phyloP scores from a whole-genome alignment of 192 early-diverging fungal species.

The Backusella westeae region DNA sequence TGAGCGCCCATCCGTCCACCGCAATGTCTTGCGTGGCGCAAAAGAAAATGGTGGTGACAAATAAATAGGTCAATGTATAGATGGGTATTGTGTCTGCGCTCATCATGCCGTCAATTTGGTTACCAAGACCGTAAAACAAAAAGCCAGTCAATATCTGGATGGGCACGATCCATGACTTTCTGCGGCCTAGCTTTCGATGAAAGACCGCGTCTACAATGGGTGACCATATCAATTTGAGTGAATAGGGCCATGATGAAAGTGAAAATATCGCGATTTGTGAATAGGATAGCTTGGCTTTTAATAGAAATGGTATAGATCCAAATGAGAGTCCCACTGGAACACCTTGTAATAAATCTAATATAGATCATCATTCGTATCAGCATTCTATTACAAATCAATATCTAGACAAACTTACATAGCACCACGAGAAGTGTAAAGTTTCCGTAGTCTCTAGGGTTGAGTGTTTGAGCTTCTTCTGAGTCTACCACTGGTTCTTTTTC shows the following conservation, averaged over 20 bases:
- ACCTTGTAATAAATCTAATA: conserved; percentile 82
- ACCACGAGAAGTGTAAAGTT: conserved; percentile 55
- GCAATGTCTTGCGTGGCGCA: conserved; percentile 92
- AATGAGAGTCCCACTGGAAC: conserved; percentile 90
- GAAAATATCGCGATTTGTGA: conserved; percentile 93
- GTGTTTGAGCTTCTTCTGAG: background rate
- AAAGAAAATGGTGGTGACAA: conserved; percentile 86
- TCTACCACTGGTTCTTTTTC: background rate
- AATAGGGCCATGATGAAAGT: conserved; percentile 94
- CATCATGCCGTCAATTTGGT: conserved; percentile 69
- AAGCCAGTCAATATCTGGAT: conserved; percentile 87
- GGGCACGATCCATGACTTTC: conserved; percentile 99
- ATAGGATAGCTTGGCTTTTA: conserved; percentile 92
- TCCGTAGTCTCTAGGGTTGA: conserved; percentile 19
- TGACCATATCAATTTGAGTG: conserved; percentile 97
- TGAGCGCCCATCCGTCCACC: conserved; percentile 90
- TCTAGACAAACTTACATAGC: conserved; percentile 43
- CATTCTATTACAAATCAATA: background rate
- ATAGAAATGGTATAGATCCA: conserved; percentile 90
- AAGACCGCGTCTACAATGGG: conserved; percentile 94
- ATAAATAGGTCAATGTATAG: conserved; percentile 68
- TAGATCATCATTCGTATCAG: background rate
- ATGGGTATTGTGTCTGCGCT: conserved; percentile 50
- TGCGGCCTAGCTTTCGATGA: conserved; percentile 74
- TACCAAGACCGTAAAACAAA: conserved; percentile 77